Evolutionary conservation across 2,329 filamentous ascomycete genomes (phyloP), one percentile per base, ranked within the genome.

Genomic region (Didymella segeticola): DNA sequence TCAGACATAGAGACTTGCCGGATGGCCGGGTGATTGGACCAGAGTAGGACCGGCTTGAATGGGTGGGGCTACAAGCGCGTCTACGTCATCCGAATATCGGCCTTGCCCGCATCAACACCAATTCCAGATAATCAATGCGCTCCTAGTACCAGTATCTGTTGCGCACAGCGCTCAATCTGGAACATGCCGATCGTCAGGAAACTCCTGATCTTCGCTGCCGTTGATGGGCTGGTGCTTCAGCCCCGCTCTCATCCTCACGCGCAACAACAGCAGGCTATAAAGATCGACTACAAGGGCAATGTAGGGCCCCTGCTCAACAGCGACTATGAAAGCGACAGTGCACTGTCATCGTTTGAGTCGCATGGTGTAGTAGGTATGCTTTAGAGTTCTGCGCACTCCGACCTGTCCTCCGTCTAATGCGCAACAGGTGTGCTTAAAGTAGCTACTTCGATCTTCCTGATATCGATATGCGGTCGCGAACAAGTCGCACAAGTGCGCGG

Each of bases 401-500:
- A 5, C 12, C 1, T n/a, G 19, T 20, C 5, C 2, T 23, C 34
- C 15, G 34, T 22, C 42, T 42, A 19, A 41, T 31, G 37, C 20
- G 15, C 19, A n/a, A n/a, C 43, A 98, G 93, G 95, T 19, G 79
- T 99, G 1, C 83, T 99, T 37, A 91, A 87, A 29, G 85, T 98
- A 55, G 90, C 92, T 19, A 89, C 87, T 30, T 84, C 88, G 23
- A 90, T 87, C 60, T 98, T 93, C 75, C 83, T 99, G 6, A 84
- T 99, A 53, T 89, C 91, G 10, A 96, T 99, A 66, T 92, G 89
- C 19, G 85, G 87, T 53, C 89, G 93, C 39, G 85, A 96, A 67
- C 90, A 96, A 73, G 92, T 98, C 43, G 95, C 95, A 3, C 88
- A 93, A 60, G 86, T 98, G 43, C 86, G 88, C 60, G 91, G 91